Percentiles rank a stretch among this genome's conserved stretches.
Conservation (phyloP, 352 stramenopile genomes). For the Phytophthora tubulina region DNA sequence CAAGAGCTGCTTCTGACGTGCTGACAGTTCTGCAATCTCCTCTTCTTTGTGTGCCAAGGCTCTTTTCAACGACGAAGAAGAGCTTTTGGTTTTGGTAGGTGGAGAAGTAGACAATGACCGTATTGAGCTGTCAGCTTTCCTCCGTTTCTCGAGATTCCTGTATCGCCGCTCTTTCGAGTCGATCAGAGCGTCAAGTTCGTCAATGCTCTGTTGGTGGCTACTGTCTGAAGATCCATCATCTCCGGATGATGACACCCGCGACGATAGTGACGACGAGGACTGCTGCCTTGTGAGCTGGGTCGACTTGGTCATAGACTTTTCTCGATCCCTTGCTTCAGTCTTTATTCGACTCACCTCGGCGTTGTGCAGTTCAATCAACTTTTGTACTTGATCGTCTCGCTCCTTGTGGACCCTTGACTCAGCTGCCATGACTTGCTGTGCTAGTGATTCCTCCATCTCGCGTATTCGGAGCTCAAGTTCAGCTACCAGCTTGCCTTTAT, state of each 20-base stretch:
- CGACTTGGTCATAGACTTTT: conserved; percentile 9
- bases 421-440: conserved; percentile 40
- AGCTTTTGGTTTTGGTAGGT: conserved; percentile 32
- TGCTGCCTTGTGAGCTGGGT: conserved; percentile 26
- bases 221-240: conserved; percentile 28
- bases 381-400: conserved; percentile 43
- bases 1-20: conserved; percentile 43
- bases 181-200: conserved; percentile 52
- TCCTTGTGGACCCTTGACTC: conserved; percentile 53
- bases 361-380: conserved; percentile 56
- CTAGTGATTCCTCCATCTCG: conserved; percentile 46
- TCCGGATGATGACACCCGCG: conserved; percentile 16
- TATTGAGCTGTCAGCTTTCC: conserved; percentile 27
- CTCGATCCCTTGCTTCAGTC: conserved; percentile 19
- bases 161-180: conserved; percentile 47
- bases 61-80: conserved; percentile 36
- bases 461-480: conserved; percentile 39
- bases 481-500: conserved; percentile 30
- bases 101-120: conserved; percentile 15
- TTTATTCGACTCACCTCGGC: conserved; percentile 45
- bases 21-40: conserved; percentile 45
- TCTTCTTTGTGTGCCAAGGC: conserved; percentile 53
- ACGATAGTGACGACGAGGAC: conserved; percentile 40
- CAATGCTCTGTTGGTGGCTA: conserved; percentile 44
- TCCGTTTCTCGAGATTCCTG: conserved; percentile 20